Evolutionary conservation across 441 rosid species (phyloP).

Genomic region (Isatis lusitanica): DNA sequence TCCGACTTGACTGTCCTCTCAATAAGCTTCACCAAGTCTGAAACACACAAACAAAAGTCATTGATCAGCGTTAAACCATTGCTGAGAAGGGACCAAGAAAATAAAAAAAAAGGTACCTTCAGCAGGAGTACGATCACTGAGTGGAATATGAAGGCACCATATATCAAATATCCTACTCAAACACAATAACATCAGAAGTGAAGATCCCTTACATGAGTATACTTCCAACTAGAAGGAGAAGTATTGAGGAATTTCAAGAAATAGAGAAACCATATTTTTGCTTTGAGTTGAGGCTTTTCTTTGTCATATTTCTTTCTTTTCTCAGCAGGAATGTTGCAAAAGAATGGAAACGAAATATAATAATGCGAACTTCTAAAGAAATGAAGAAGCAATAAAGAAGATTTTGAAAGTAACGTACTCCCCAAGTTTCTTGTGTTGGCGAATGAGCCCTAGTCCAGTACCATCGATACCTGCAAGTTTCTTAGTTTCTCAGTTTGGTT

Average conservation of each 20-base stretch:
- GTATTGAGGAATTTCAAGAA: not conserved
- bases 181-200: not conserved
- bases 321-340: not conserved
- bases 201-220: not conserved
- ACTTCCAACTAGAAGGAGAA: not conserved
- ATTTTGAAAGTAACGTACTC: slow-evolving; percentile 43
- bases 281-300: too few relatives aligned
- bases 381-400: not conserved
- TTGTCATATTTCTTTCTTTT: too few relatives aligned
- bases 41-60: not conserved
- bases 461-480: slow-evolving; percentile 71
- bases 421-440: slow-evolving; percentile 63
- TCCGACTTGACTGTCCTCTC: slow-evolving; percentile 48
- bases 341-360: too few relatives aligned
- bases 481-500: not conserved
- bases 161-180: slow-evolving; percentile 58
- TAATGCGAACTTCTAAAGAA: not conserved
- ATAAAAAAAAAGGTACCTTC: slow-evolving; percentile 35
- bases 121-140: slow-evolving; percentile 55
- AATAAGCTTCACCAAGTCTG: slow-evolving; percentile 59
- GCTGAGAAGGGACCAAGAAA: too few relatives aligned
- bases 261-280: slow-evolving; percentile 3
- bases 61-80: not conserved
- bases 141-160: slow-evolving; percentile 70
- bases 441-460: slow-evolving; percentile 75